A percentile compares a stretch with the other conserved stretches of the same genome.
Evolutionary conservation across 805 yeast species (phyloP).

Genomic region (Saturnispora hagleri): DNA sequence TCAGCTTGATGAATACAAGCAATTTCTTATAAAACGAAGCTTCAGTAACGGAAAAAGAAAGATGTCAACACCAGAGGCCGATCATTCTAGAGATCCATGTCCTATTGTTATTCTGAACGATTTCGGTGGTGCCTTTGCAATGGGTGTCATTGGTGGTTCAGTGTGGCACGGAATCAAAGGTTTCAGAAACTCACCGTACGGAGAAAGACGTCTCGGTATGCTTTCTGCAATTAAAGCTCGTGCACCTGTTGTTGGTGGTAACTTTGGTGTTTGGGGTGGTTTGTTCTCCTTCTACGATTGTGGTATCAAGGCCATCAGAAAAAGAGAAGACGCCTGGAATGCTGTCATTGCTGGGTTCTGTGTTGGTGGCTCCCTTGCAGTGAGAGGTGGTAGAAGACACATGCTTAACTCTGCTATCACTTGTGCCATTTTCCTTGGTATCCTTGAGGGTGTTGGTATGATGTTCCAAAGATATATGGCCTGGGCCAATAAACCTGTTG

Average conservation of each 20-base stretch:
- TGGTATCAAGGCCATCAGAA: slow-evolving; percentile 88
- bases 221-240: slow-evolving; percentile 86
- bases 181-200: slow-evolving; percentile 94
- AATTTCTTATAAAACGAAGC: neutral
- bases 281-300: slow-evolving; percentile 93
- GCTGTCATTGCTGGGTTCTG: slow-evolving; percentile 96
- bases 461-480: slow-evolving; percentile 89
- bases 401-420: slow-evolving; percentile 94
- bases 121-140: slow-evolving; percentile 98
- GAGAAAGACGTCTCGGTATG: slow-evolving; percentile 89
- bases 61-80: slow-evolving; percentile 65
- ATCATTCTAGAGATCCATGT: slow-evolving; percentile 98
- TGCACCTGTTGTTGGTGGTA: slow-evolving; percentile 98
- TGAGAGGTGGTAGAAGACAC: slow-evolving; percentile 98
- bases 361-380: slow-evolving; percentile 96
- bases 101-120: slow-evolving; percentile 93
- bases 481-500: slow-evolving; percentile 65
- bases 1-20: neutral
- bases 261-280: slow-evolving; percentile 99
- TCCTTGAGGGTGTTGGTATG: slow-evolving; percentile 96
- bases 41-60: slow-evolving; percentile 4
- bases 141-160: slow-evolving; percentile 99
- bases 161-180: slow-evolving; percentile 99
- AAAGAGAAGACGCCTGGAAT: slow-evolving; percentile 97
- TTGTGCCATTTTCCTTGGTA: slow-evolving; percentile 94